Conservation (phyloP, 257 asterid species). For the Solanum boliviense region DNA sequence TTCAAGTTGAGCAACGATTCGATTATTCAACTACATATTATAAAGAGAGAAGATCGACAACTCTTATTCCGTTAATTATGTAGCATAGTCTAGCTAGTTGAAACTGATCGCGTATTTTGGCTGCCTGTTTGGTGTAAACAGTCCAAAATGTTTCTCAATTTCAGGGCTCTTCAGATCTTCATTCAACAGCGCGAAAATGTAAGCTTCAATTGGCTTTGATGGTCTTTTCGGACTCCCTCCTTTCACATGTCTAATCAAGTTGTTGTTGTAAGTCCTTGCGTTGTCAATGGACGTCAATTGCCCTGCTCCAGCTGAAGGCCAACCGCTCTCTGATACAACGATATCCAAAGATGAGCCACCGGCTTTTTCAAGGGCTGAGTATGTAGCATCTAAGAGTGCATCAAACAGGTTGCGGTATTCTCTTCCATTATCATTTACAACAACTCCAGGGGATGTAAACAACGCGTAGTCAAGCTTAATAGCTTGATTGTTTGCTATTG, state of each 20-base stretch:
- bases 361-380: constrained; percentile 20
- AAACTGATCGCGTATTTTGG: constrained; percentile 16
- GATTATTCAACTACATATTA: not conserved
- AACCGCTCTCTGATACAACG: constrained; percentile 32
- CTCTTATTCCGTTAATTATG: not conserved
- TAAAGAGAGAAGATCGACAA: not conserved
- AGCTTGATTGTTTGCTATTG: not conserved
- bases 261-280: constrained; percentile 14
- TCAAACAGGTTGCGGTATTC: constrained; percentile 17
- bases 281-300: constrained; percentile 8
- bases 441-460: constrained; percentile 4
- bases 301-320: constrained; percentile 29
- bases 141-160: constrained; percentile 18
- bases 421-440: constrained; percentile 7
- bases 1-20: not conserved
- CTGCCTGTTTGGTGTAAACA: constrained; percentile 5
- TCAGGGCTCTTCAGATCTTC: constrained; percentile 22
- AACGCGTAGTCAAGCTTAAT: constrained; percentile 17
- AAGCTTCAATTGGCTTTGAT: constrained; percentile 13
- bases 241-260: constrained; percentile 11
- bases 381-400: constrained; percentile 23
- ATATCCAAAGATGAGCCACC: constrained; percentile 19
- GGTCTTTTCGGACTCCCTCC: constrained; percentile 23
- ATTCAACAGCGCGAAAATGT: constrained; percentile 22
- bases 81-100: not conserved